These are phyloP conservation scores for Arachnopeziza araneosa DNA, from an alignment of 2,329 filamentous ascomycete genomes.

Conservation along the genomic window DNA sequence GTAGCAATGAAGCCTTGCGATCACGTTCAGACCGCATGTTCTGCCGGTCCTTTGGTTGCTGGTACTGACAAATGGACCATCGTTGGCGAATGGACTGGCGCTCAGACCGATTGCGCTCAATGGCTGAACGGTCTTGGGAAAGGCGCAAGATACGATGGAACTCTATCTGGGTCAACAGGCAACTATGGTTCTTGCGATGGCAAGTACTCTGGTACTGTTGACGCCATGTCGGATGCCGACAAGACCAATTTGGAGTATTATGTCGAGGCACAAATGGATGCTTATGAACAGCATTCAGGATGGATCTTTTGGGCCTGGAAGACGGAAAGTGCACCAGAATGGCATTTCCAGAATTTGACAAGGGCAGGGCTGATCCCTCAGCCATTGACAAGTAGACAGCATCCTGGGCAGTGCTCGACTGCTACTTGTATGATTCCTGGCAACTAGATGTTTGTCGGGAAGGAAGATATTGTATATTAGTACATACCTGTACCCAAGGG, in stretches of 20 bases:
- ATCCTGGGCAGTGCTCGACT: conserved; percentile 25
- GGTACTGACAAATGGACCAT: conserved; percentile 31
- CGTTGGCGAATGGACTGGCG: conserved; percentile 40
- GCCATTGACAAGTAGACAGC: conserved; percentile 30
- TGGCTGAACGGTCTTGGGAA: conserved; percentile 51
- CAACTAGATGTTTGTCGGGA: conserved; percentile 13
- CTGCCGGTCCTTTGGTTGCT: conserved; percentile 29
- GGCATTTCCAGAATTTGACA: conserved; percentile 37
- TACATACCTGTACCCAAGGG: neutral
- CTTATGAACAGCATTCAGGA: conserved; percentile 35
- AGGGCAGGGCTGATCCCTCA: conserved; percentile 36
- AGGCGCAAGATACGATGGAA: conserved; percentile 48
- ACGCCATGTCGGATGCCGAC: conserved; percentile 31
- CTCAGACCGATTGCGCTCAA: conserved; percentile 39
- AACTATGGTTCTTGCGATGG: conserved; percentile 34
- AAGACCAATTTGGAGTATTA: conserved; percentile 35
- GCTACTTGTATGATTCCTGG: conserved; percentile 24
- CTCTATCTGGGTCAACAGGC: conserved; percentile 31
- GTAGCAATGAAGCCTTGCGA: conserved; percentile 33
- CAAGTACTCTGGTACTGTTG: conserved; percentile 42
- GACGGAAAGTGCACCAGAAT: conserved; percentile 36
- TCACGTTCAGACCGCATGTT: conserved; percentile 39
- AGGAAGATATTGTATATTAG: neutral
- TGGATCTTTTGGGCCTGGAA: conserved; percentile 42
- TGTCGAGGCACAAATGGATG: conserved; percentile 40